These are phyloP conservation scores for Fusarium agapanthi DNA, from an alignment of 2,329 filamentous ascomycete species.

Conservation along the genomic window DNA sequence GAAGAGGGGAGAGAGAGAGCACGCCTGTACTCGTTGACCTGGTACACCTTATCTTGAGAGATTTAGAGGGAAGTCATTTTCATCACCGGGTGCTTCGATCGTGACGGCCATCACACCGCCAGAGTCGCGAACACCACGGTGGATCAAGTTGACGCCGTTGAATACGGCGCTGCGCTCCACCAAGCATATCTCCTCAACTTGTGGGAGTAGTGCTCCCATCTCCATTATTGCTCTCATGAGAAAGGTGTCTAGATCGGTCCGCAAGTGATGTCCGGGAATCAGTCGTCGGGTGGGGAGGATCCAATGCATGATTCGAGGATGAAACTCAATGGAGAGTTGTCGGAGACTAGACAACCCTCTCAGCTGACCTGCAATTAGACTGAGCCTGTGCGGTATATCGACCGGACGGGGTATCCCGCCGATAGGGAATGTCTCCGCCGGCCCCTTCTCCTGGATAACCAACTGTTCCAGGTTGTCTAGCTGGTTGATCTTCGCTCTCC, in stretches of 20 bases:
- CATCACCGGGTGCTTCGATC: not conserved
- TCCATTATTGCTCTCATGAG: not conserved
- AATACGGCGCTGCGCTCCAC: not conserved
- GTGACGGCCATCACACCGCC: not conserved
- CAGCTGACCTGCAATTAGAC: accelerated
- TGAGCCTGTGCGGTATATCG: not conserved
- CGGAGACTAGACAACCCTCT: accelerated
- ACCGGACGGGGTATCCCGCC: not conserved
- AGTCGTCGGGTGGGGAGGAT: accelerated
- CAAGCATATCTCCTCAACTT: not conserved
- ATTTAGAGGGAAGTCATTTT: too few species aligned
- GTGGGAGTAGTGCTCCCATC: not conserved
- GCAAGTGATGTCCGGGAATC: accelerated
- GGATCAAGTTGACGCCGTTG: not conserved
- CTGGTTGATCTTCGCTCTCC: not conserved
- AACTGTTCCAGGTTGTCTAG: accelerated
- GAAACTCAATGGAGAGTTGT: accelerated
- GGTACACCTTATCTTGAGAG: too few species aligned
- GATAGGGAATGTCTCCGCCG: not conserved
- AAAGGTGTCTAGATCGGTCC: not conserved
- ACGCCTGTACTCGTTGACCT: too few species aligned
- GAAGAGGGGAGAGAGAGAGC: too few species aligned
- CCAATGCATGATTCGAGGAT: accelerated
- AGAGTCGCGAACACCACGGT: not conserved
- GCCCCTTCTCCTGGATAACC: not conserved